Evolutionary conservation across 129 eudicot genomes (phyloP).

Genomic region (Flaveria ramosissima): DNA sequence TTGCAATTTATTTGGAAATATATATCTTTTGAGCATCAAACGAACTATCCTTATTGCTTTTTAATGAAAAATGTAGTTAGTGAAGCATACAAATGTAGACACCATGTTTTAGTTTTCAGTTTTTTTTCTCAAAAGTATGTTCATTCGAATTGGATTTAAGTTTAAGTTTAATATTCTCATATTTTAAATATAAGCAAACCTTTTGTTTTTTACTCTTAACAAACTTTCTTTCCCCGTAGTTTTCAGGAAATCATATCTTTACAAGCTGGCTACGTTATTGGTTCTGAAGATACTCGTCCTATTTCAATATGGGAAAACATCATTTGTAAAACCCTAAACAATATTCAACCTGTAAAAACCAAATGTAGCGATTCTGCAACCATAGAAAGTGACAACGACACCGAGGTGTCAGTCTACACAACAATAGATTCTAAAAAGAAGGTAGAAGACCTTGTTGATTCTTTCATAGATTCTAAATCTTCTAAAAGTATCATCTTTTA

Average conservation of each 20-base stretch:
- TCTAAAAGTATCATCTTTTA: too few relatives aligned
- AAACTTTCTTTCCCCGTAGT: conserved; percentile 32
- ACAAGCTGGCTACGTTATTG: conserved; percentile 78
- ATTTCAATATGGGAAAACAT: conserved; percentile 74
- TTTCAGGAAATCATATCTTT: conserved; percentile 86
- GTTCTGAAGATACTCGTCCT: conserved; percentile 85
- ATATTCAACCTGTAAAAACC: conserved; percentile 39
- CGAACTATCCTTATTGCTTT: background rate
- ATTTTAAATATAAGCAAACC: conserved; percentile 7
- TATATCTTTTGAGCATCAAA: too few relatives aligned
- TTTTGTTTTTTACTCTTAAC: background rate
- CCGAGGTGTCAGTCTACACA: too few relatives aligned
- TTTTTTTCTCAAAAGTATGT: background rate
- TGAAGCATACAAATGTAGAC: background rate
- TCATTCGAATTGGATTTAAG: background rate
- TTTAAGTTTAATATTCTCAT: background rate
- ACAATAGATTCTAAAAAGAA: too few relatives aligned
- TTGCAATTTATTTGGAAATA: background rate
- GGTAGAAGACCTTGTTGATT: too few relatives aligned
- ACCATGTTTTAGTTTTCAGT: background rate
- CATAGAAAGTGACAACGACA: too few relatives aligned
- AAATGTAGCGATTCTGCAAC: background rate
- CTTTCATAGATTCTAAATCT: conserved; percentile 47
- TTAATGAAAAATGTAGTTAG: too few relatives aligned
- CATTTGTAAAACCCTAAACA: conserved; percentile 66